Conservation (phyloP, 2,329 filamentous ascomycete species). For the Aspergillus aculeatus region DNA sequence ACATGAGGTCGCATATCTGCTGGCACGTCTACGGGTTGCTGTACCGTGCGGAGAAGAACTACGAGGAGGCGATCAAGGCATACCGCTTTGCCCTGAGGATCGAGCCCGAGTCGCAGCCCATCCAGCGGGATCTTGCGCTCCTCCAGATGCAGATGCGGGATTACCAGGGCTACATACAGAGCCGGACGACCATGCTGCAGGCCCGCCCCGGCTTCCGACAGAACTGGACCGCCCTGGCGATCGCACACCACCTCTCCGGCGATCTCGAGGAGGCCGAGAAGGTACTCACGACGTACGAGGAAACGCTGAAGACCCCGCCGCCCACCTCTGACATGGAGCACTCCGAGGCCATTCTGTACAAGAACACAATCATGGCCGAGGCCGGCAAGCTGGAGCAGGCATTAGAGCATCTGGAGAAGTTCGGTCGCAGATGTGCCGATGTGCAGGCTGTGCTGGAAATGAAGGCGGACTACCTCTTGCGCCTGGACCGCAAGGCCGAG, state of each 20-base stretch:
- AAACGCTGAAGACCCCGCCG: constrained; percentile 80
- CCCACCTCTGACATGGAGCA: constrained; percentile 81
- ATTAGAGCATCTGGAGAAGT: constrained; percentile 77
- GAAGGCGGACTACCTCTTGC: constrained; percentile 77
- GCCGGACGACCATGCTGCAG: constrained; percentile 82
- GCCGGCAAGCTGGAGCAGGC: constrained; percentile 79
- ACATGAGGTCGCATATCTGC: constrained; percentile 99
- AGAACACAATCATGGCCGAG: constrained; percentile 91
- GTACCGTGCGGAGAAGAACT: constrained; percentile 93
- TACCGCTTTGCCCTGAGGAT: constrained; percentile 93
- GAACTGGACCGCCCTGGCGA: constrained; percentile 96
- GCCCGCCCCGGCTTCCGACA: constrained; percentile 76
- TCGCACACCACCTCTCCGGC: constrained; percentile 88
- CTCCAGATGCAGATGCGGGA: constrained; percentile 96
- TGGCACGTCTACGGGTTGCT: constrained; percentile 98
- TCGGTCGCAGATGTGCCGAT: constrained; percentile 77
- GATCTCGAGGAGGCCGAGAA: constrained; percentile 84
- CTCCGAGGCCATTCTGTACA: constrained; percentile 91
- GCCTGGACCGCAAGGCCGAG: constrained; percentile 74
- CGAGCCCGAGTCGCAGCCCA: constrained; percentile 91
- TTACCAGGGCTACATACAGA: constrained; percentile 89
- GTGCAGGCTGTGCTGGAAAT: constrained; percentile 81
- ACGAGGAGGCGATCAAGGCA: constrained; percentile 97
- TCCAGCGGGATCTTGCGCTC: constrained; percentile 87
- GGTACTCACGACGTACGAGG: constrained; percentile 86